phyloP scores from a whole-genome alignment of 306 rosid species.

The Castanea crenata region DNA sequence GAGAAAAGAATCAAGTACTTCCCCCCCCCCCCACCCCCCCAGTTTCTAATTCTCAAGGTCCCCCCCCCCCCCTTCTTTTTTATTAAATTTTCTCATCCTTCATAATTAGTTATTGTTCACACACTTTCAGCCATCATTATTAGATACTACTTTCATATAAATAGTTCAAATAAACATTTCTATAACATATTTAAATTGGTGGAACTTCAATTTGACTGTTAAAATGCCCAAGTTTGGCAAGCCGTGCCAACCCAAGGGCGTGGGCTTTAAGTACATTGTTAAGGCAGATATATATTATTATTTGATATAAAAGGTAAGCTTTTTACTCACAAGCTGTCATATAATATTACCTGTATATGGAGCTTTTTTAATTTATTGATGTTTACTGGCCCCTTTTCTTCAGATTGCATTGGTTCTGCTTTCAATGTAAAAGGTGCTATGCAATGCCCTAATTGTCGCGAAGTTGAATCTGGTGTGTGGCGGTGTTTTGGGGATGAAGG shows the following conservation, averaged over 20 bases:
- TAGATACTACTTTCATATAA: neutral
- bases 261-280: neutral
- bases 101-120: neutral
- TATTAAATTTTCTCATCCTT: neutral
- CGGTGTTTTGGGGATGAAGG: neutral
- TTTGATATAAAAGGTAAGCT: neutral
- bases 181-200: neutral
- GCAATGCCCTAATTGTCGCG: slow-evolving; percentile 25
- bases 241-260: neutral
- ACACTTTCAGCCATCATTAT: neutral
- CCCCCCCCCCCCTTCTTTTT: neutral
- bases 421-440: slow-evolving; percentile 19
- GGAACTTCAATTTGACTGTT: neutral
- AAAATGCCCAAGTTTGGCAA: neutral
- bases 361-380: neutral
- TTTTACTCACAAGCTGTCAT: neutral
- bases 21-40: neutral
- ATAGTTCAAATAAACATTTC: neutral
- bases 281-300: neutral
- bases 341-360: neutral
- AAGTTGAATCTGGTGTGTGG: slow-evolving; percentile 13
- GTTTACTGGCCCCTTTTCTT: neutral
- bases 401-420: slow-evolving; percentile 31
- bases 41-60: neutral
- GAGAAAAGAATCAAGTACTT: neutral